A percentile compares a stretch with the other conserved stretches of the same genome.
Evolutionary conservation across 2,329 filamentous ascomycete species (phyloP).

Genomic region (Botrytis fragariae): DNA sequence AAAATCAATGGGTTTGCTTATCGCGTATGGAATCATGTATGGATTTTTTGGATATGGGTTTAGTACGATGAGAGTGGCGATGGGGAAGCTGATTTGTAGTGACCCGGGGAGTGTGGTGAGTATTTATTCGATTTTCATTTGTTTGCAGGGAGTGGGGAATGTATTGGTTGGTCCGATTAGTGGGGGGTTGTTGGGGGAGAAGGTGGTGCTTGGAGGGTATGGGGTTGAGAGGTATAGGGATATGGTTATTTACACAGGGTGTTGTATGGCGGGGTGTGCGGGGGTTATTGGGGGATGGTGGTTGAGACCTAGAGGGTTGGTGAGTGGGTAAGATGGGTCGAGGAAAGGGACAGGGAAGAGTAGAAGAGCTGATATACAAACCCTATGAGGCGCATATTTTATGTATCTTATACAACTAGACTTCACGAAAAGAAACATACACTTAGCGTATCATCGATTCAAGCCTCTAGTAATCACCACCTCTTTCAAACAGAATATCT

Average conservation of each 20-base stretch:
- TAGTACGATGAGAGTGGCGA: background rate
- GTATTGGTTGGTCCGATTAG: background rate
- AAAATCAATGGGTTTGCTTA: background rate
- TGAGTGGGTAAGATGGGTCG: background rate
- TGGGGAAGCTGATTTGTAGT: background rate
- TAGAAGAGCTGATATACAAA: no score
- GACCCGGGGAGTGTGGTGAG: background rate
- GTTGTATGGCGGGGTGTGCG: constrained; percentile 23
- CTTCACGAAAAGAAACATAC: background rate
- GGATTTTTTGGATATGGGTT: background rate
- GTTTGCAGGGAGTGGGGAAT: background rate
- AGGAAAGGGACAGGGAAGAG: no score
- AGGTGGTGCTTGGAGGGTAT: constrained; percentile 16
- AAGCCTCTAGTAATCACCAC: background rate
- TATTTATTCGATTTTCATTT: background rate
- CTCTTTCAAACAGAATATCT: background rate
- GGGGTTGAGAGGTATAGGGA: constrained; percentile 27
- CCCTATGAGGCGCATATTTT: no score
- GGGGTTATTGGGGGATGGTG: constrained; percentile 25
- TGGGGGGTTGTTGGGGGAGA: background rate
- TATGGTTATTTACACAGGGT: constrained; percentile 28
- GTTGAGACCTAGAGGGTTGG: constrained; percentile 13
- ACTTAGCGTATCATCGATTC: rapidly evolving
- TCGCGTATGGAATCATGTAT: background rate
- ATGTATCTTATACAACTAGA: background rate